A percentile compares a stretch with the other conserved stretches of the same genome.
Evolutionary conservation across 2,329 filamentous ascomycete species (phyloP).

Genomic region (Chaetomium sp.): DNA sequence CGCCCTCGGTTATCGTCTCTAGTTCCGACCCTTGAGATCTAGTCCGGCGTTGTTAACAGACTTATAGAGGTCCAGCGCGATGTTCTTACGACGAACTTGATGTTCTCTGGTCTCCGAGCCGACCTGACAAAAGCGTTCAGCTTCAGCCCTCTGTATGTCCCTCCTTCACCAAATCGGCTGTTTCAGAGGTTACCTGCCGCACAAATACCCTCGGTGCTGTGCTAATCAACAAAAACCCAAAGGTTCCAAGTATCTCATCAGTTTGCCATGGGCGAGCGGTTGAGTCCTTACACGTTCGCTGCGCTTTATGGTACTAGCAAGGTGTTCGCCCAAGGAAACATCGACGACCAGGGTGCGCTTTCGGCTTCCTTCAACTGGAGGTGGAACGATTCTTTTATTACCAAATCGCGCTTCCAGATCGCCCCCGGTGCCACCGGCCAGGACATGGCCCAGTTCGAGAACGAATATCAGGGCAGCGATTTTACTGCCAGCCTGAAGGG

Average conservation of each 20-base stretch:
- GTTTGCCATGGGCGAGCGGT: conserved; percentile 86
- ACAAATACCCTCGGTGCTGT: not conserved
- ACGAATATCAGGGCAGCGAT: conserved; percentile 89
- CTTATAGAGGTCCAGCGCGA: conserved; percentile 78
- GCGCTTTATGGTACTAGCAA: conserved; percentile 89
- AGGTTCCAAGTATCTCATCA: conserved; percentile 93
- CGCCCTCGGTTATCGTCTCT: not conserved
- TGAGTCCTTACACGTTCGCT: conserved; percentile 93
- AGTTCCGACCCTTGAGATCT: not conserved
- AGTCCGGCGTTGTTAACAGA: conserved; percentile 7
- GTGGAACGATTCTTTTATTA: conserved; percentile 64
- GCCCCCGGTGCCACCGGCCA: conserved; percentile 63
- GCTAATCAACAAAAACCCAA: not conserved
- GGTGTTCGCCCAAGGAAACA: conserved; percentile 89
- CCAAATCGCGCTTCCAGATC: conserved; percentile 84
- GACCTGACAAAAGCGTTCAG: conserved; percentile 96
- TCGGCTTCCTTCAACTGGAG: conserved; percentile 89
- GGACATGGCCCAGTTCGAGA: conserved; percentile 88
- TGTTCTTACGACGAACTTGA: conserved; percentile 92
- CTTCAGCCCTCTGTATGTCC: conserved; percentile 62
- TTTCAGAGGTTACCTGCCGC: not conserved
- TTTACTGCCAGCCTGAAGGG: conserved; percentile 91
- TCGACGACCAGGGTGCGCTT: conserved; percentile 87
- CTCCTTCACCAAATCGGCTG: not conserved
- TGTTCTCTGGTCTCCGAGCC: conserved; percentile 92